Evolutionary conservation across 1,284 basidiomycete species (phyloP).

Genomic region (Gymnopus androsaceus): DNA sequence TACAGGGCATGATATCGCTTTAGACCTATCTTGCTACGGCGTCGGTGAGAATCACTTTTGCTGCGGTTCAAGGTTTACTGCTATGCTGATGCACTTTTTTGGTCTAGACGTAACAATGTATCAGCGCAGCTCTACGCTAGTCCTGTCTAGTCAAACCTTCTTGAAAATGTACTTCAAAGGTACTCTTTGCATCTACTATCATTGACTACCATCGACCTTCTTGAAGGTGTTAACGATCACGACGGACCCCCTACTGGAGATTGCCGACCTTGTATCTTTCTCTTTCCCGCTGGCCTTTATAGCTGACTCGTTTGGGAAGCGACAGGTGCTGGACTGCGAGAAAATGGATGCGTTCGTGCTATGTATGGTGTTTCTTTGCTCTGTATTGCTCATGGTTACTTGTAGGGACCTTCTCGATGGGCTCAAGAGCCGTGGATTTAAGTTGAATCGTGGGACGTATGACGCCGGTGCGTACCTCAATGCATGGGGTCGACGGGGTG

Average conservation of each 20-base stretch:
- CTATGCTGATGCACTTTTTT: neutral
- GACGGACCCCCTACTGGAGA: constrained; percentile 42
- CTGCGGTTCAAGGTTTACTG: neutral
- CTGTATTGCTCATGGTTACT: too few relatives aligned
- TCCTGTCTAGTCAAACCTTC: constrained; percentile 56
- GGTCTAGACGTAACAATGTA: constrained; percentile 57
- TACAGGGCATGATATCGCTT: constrained; percentile 30
- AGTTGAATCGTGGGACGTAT: constrained; percentile 29
- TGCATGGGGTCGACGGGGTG: constrained; percentile 37
- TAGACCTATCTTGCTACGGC: constrained; percentile 27
- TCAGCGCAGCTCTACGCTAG: constrained; percentile 63
- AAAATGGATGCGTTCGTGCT: too few relatives aligned
- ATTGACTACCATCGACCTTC: too few relatives aligned
- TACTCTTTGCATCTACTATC: too few relatives aligned
- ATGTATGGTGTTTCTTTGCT: too few relatives aligned
- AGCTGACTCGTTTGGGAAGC: too few relatives aligned
- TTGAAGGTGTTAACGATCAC: constrained; percentile 23
- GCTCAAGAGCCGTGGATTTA: constrained; percentile 30
- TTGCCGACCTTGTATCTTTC: constrained; percentile 50
- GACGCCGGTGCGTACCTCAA: constrained; percentile 32
- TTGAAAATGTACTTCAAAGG: too few relatives aligned
- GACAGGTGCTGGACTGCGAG: too few relatives aligned
- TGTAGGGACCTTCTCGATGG: constrained; percentile 35
- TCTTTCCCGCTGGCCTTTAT: constrained; percentile 53
- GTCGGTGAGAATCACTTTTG: constrained; percentile 18